Conservation (phyloP, 805 yeast species). For the Starmerella apis region DNA sequence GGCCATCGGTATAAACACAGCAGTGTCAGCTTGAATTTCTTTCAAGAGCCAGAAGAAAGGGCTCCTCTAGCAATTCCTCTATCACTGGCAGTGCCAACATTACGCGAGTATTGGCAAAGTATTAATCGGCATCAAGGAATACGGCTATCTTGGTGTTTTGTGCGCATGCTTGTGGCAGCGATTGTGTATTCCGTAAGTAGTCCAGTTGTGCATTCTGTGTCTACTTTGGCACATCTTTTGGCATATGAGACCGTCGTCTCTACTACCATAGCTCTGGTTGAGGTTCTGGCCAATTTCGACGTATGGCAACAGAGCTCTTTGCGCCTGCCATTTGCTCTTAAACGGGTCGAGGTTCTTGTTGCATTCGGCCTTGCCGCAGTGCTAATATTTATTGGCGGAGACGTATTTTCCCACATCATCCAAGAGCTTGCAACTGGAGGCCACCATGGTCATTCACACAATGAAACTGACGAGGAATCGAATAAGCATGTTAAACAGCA, state of each 20-base stretch:
- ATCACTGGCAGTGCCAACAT: constrained; percentile 61
- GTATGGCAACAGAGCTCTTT: constrained; percentile 80
- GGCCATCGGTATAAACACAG: constrained; percentile 96
- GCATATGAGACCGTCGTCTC: constrained; percentile 81
- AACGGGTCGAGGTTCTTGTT: constrained; percentile 76
- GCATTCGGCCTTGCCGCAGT: constrained; percentile 83
- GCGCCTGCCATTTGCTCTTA: constrained; percentile 83
- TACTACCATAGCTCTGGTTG: constrained; percentile 56
- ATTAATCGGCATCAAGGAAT: constrained; percentile 48
- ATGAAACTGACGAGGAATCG: not conserved
- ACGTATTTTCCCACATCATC: constrained; percentile 71
- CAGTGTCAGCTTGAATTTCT: constrained; percentile 88
- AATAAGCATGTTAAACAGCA: not conserved
- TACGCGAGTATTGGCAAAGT: constrained; percentile 51
- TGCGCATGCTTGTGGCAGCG: constrained; percentile 48
- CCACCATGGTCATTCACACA: constrained; percentile 7
- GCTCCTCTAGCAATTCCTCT: constrained; percentile 55
- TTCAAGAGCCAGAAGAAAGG: constrained; percentile 77
- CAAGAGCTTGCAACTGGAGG: constrained; percentile 49
- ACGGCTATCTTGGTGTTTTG: constrained; percentile 47
- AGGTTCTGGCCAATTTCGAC: constrained; percentile 78
- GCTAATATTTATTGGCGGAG: constrained; percentile 81
- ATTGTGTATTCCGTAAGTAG: constrained; percentile 37
- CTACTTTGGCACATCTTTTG: constrained; percentile 66
- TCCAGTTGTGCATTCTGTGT: constrained; percentile 37